These are phyloP conservation scores for Silybum marianum DNA, from an alignment of 129 eudicot genomes.

Conservation along the genomic window DNA sequence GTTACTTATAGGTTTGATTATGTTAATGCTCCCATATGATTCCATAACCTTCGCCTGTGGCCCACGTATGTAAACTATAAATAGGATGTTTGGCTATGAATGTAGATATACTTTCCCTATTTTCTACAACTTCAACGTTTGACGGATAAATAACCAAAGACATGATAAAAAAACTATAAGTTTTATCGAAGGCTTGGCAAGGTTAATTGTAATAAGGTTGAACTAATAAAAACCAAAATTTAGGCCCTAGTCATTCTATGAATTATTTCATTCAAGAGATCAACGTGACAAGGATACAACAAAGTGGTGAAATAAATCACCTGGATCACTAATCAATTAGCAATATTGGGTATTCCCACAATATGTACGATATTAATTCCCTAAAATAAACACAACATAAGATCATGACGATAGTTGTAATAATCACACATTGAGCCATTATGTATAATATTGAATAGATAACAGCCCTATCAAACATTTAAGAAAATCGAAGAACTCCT, in stretches of 20 bases:
- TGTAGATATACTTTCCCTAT: no score
- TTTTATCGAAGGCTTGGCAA: not conserved
- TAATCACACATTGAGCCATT: not conserved
- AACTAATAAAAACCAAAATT: not conserved
- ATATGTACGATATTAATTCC: not conserved
- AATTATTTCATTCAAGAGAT: not conserved
- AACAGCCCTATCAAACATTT: not conserved
- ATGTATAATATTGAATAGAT: not conserved
- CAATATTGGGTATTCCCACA: not conserved
- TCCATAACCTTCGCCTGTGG: no score
- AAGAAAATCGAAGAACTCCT: not conserved
- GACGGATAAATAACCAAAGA: no score
- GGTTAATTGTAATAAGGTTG: not conserved
- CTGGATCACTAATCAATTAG: not conserved
- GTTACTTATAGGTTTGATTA: no score
- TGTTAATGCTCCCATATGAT: no score
- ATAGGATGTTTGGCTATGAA: no score
- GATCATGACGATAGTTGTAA: not conserved
- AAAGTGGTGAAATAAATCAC: not conserved
- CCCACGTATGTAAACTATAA: no score
- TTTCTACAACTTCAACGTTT: no score
- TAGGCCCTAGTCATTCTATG: not conserved
- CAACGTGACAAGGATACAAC: not conserved
- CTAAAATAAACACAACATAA: not conserved
- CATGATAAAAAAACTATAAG: not conserved